Evolutionary conservation across 2,329 filamentous ascomycete genomes (phyloP).

Genomic region (Penicillium sp.): DNA sequence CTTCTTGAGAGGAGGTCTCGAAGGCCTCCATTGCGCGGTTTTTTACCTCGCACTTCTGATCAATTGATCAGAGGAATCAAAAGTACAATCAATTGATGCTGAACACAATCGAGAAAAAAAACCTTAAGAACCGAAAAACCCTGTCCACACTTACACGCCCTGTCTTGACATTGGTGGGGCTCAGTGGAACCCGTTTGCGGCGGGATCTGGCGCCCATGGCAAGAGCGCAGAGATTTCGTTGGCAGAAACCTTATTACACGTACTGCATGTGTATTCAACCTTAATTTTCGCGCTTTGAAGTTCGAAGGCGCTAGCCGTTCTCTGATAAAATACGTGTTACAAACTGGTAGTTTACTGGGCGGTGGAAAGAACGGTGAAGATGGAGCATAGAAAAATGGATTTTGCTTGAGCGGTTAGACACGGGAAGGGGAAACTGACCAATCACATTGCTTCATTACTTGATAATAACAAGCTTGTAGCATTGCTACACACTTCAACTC

Average conservation of each 20-base stretch:
- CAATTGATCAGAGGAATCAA: neutral
- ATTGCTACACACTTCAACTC: neutral
- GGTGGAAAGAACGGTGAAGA: neutral
- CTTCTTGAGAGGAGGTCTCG: conserved; percentile 9
- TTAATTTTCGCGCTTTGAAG: neutral
- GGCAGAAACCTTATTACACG: neutral
- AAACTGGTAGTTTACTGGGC: neutral
- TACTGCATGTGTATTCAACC: neutral
- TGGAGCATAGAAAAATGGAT: neutral
- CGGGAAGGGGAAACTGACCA: neutral
- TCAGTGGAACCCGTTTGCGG: neutral
- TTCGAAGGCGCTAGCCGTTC: neutral
- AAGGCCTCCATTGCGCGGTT: conserved; percentile 11
- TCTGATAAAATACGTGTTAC: neutral
- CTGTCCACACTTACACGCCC: neutral
- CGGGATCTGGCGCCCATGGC: neutral
- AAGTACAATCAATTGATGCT: neutral
- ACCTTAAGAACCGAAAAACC: neutral
- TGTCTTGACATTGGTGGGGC: neutral
- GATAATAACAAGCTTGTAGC: neutral
- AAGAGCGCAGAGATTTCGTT: neutral
- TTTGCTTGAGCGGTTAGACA: neutral
- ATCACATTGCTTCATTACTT: neutral
- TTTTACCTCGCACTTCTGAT: neutral
- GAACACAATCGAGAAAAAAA: neutral